phyloP scores from a whole-genome alignment of 1,284 basidiomycete species.

The Sparassis latifolia region DNA sequence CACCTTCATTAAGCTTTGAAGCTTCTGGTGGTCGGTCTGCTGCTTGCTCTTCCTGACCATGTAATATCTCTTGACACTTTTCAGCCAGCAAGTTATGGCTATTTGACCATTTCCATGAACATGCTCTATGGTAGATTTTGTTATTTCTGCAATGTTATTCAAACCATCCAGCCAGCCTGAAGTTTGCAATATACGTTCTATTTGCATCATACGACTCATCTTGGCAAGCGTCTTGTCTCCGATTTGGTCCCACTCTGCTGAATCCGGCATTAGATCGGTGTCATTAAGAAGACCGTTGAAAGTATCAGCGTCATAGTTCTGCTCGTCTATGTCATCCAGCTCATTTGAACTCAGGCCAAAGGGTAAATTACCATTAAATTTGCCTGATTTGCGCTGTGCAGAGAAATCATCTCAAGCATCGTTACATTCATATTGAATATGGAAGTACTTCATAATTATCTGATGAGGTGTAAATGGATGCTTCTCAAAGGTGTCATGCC shows the following conservation, averaged over 20 bases:
- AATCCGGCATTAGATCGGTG: too few species aligned
- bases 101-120: too few species aligned
- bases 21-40: too few species aligned
- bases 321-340: not conserved
- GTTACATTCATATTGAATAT: conserved; percentile 4
- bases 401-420: conserved; percentile 6
- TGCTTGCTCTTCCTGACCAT: too few species aligned
- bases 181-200: not conserved
- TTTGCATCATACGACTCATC: not conserved
- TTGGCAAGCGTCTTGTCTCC: not conserved
- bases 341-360: not conserved
- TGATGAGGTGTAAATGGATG: not conserved
- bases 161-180: too few species aligned
- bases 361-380: not conserved
- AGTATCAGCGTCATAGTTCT: not conserved
- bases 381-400: conserved; percentile 1
- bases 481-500: not conserved
- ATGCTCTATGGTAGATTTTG: too few species aligned
- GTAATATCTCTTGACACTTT: too few species aligned
- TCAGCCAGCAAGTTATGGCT: too few species aligned
- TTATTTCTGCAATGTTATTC: too few species aligned
- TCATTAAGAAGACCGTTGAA: not conserved
- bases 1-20: too few species aligned
- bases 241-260: not conserved
- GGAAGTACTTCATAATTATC: conserved; percentile 1